Evolutionary conservation across 1,284 basidiomycete genomes (phyloP), one percentile per base, ranked within the genome.

Genomic region (Amylostereum areolatum): DNA sequence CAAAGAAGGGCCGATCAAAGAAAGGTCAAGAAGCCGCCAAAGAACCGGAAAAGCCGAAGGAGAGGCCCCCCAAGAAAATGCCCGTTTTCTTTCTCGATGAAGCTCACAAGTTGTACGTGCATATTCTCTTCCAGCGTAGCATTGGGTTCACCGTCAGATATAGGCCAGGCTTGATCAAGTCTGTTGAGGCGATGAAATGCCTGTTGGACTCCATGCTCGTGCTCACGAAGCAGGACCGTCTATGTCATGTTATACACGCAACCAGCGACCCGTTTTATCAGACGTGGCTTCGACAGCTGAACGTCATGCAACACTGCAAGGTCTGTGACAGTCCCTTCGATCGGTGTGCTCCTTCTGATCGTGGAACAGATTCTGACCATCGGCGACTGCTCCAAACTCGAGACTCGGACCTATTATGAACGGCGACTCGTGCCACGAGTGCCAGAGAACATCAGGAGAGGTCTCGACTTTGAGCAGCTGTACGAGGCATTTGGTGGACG

Each of bases 221-320:
- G 11, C 69, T 92, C 44, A 89, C 89, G 33, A 92, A 91, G 68
- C 89, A 92, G 65, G 85, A 92, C 59, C 73, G 85, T 11, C 64
- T 92, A 10, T 89, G 86, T 56, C 89, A 91, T 58, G 84, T 90
- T 57, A 80, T 92, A 45, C 88, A 91, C 55, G 85, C 88, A 2
- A 89, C 89, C 2, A 87, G 82, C 58, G 89, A 92, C 55, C 82
- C 88, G 0, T 90, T 91, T 66, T 91, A 89, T 62, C 85, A 88
- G 59, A 86, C 82, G 30, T 91, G 85, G 85, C 71, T 88, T 37
- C 73, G 85, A 51, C 83, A 85, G 58, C 68, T 87, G 48, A 86
- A 85, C 53, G 74, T 88, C 43, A 83, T 85, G 74, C 85, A 87
- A 58, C 85, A 89, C 60, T 89, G 87, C 71, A 89, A 85, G 70